Evolutionary conservation across 306 rosid genomes (phyloP), one percentile per base, ranked within the genome.

Genomic region (Castanea mollissima): DNA sequence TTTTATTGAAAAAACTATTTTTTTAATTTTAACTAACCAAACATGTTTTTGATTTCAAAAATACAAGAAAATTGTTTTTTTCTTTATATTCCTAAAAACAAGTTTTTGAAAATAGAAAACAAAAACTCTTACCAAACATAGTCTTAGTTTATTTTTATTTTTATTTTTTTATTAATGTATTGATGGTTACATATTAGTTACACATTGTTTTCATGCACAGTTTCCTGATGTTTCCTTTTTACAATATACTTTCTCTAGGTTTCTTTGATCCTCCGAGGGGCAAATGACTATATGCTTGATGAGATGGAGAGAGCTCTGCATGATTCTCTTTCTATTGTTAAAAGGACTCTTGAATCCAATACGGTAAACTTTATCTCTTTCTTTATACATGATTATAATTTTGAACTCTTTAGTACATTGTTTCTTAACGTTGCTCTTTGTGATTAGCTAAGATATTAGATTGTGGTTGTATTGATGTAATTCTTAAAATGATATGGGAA

Each of bases 251-350:
- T 35, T 85, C 77, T 86, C 8, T 79, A 95, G 97, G 97, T 95
- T 51, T 91, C 99, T 56, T 84, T 95, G 86, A 79, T 95, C 78
- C 91, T 95, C 63, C 83, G 99, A 86, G 99, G 99, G 76, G 99
- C 99, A 29, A 95, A 95, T 84, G 99, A 95, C 86, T 93, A 91
- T 74, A 92, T 95, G 99, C 97, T 95, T 78, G 97, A 95, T 60
- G 99, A 95, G 91, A 95, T 95, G 99, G 99, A 95, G 60, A 92
- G 99, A 87, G 90, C 98, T 80, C 85, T 95, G 78, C 98, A 95
- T 83, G 98, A 95, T 86, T 91, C 99, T 19, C 76, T 95, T 79
- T 95, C 89, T 44, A 93, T 91, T 77, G 98, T 95, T 81, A 95
- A 95, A 87, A 91, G 99, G 86, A 91, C 99, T 31, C 92, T 95